Evolutionary conservation across 768 basidiomycete genomes (phyloP), one percentile per base, ranked within the genome.

Genomic region (Astraeus odoratus): DNA sequence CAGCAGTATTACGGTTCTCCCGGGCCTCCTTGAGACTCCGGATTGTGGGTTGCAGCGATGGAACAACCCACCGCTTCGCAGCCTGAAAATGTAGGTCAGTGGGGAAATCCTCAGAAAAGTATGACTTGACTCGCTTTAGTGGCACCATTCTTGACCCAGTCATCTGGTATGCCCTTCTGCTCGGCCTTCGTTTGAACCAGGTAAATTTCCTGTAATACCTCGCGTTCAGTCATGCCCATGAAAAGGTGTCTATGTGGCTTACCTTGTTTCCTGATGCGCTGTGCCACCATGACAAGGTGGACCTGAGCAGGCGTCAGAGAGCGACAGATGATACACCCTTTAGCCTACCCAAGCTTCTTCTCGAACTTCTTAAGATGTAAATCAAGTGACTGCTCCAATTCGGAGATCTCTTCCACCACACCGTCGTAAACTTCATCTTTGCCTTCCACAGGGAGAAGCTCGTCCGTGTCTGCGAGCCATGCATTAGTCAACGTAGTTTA

Each of bases 1-100:
- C 80, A 5, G 81, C 80, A 2, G 78, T 75, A 48, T 73, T 86
- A 31, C 86, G 82, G 45, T 80, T 90, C 66, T 99, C 96, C 33
- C 90, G 80, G 3, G 91, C 93, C 67, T 99, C 96, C 65, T 98
- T 98, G 25, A 96, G 73, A 46, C 79, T 67, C 16, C 90, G 81
- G 42, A 98, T 77, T 24, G 80, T 80, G 4, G 74, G 56, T 46
- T 80, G 77, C 2, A 92, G 74, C 20, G 84, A 73, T 1, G 83
- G 83, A 5, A 92, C 83, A 5, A 80, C 69, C 72, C 83, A 99
- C 18, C 96, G 85, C 12, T 72, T 73, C 53, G 76, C 76, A 22
- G 78, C 77, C 86, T 95, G 57, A 5, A 16, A 16, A 23, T 16
- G 5, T 39, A 16, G 18, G 38, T 46, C 15, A 44, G 42, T 9